Evolutionary conservation across 2,329 filamentous ascomycete species (phyloP), one percentile per base, ranked within the genome.

Genomic region (Alternaria atra): DNA sequence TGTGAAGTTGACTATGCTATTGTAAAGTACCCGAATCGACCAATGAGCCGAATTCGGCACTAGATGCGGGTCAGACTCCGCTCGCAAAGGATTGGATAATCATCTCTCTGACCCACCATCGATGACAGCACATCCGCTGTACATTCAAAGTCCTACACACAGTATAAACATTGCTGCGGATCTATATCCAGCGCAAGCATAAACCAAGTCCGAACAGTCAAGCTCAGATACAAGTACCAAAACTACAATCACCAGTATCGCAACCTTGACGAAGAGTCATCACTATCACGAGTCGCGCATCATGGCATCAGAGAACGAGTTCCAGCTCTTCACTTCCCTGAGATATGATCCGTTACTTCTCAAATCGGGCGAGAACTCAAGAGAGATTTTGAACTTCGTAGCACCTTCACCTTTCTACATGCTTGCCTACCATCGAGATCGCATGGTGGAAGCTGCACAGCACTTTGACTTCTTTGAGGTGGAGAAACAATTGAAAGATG

Each of bases 401-500:
- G 79, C 82, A 27, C 73, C 80, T 6, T 91, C 88, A 8, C 86
- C 89, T 0, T 89, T 92, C 68, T 96, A 96, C 77, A 92, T 96
- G 84, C 85, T 95, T 15, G 84, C 88, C 59, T 89, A 90, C 68
- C 93, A 97, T 76, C 87, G 88, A 46, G 90, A 94, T 74, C 90
- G 93, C 54, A 86, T 97, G 74, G 82, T 93, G n/a, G 85, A 82
- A 70, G 82, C 85, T 43, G 83, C 84, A 25, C 73, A 80, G 63
- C 79, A 84, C 66, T 84, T 86, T 67, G 73, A 80, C 43, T 86
- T 84, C 80, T 56, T 75, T 15, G 68, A 71, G 17, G 78, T 78
- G 5, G 72, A 71, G 6, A 61, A 71, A n/a, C 61, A 63, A 34
- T 66, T 82, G 1, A 58, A 70, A 58, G 73, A 81, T 23, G 80